Evolutionary conservation across 345 rosid species (phyloP), one percentile per base, ranked within the genome.

Genomic region (Citrus trifoliata): DNA sequence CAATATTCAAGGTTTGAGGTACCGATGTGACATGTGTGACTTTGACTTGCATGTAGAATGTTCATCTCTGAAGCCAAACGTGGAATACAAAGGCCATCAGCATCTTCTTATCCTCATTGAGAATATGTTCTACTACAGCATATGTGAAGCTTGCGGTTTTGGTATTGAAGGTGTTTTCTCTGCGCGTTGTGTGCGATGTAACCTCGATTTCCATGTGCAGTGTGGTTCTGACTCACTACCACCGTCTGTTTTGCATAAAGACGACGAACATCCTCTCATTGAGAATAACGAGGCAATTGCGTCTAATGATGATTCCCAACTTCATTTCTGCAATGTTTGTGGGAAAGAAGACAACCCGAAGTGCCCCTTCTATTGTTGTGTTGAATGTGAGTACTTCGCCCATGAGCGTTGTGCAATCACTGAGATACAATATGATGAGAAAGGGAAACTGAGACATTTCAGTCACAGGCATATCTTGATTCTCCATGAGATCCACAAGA

Each of bases 81-180:
- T 19, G 1, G 22, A 56, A 22, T 56, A 56, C 9, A 6, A 7
- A 19, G 24, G 8, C 24, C 61, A 56, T 56, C 24, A 2, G 8
- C 61, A 56, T 56, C 61, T 21, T 2, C 61, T 56, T 56, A 56
- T 22, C 0, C 10, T 56, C 8, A 2, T 56, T 0, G 24, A 56
- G 12, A 22, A 56, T 21, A 4, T 19, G 8, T 1, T 0, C 10
- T 0, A 5, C 61, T 0, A 56, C 0, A 56, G 61, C 61, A 19
- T 0, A 56, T 56, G 61, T 8, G 24, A 22, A 5, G 25, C 61
- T 1, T 56, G 61, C 24, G 61, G 61, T 56, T 56, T 56, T 56
- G 3, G 1, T 19, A 56, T 56, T 56, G 0, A 56, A 21, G 27
- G 61, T 7, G 24, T 0, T 56, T 22, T 0, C 24, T 56, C 0